Evolutionary conservation across 129 eudicot species (phyloP).

Genomic region (Artemisia annua): DNA sequence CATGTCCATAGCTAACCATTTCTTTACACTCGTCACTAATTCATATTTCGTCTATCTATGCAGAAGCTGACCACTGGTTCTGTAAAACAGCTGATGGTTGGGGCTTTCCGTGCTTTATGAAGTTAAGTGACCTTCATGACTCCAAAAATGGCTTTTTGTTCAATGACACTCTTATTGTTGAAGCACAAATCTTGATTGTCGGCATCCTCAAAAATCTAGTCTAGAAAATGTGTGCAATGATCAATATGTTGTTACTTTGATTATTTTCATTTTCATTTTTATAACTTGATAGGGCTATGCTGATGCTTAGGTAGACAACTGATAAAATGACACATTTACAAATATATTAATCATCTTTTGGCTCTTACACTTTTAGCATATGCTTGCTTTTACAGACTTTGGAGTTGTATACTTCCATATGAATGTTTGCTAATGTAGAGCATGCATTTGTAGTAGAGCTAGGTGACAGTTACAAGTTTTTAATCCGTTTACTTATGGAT

Average conservation of each 20-base stretch:
- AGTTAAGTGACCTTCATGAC: conserved; percentile 36
- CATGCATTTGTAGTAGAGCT: too few relatives aligned
- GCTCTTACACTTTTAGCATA: too few relatives aligned
- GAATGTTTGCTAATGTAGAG: too few relatives aligned
- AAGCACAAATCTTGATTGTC: conserved; percentile 33
- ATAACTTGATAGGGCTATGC: neutral
- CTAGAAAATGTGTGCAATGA: neutral
- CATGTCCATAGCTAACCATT: neutral
- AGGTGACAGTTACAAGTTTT: too few relatives aligned
- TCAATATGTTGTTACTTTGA: neutral
- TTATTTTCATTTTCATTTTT: neutral
- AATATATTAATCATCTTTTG: too few relatives aligned
- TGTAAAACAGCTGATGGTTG: conserved; percentile 30
- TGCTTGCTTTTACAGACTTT: too few relatives aligned
- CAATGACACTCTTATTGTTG: conserved; percentile 28
- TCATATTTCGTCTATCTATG: neutral
- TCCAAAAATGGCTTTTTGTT: conserved; percentile 25
- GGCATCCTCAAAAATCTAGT: conserved; percentile 32
- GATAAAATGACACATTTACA: too few relatives aligned
- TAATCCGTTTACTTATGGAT: too few relatives aligned
- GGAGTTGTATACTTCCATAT: too few relatives aligned
- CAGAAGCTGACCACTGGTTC: conserved; percentile 41
- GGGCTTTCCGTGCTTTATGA: conserved; percentile 35
- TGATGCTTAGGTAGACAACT: neutral
- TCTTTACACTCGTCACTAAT: neutral